Conservation (phyloP, 257 asterid genomes). For the Voacanga thouarsii region DNA sequence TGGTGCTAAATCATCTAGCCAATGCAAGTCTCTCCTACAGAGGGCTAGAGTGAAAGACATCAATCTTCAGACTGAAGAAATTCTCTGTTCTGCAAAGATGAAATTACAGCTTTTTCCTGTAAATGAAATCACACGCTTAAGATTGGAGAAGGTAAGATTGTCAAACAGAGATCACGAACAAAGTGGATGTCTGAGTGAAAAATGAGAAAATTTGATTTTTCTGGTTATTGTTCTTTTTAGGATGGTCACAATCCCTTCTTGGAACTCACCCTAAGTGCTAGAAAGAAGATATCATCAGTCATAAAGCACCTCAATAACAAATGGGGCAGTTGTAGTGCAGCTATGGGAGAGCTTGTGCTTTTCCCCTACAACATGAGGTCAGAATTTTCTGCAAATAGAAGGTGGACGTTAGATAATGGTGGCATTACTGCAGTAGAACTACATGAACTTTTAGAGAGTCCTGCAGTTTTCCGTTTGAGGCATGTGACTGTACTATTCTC, state of each 20-base stretch:
- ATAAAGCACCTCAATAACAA: conserved; percentile 71
- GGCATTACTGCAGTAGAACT: conserved; percentile 68
- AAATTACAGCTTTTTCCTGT: conserved; percentile 87
- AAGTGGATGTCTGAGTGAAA: neutral
- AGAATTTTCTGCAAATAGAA: conserved; percentile 49
- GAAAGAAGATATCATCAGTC: conserved; percentile 80
- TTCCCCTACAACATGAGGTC: conserved; percentile 53
- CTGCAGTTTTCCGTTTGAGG: conserved; percentile 81
- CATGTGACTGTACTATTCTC: conserved; percentile 28
- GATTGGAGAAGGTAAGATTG: conserved; percentile 62
- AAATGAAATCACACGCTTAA: conserved; percentile 45
- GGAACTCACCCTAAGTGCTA: conserved; percentile 71
- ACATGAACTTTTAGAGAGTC: conserved; percentile 50
- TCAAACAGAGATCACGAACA: neutral
- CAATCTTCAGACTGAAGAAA: conserved; percentile 32
- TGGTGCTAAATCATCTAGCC: conserved; percentile 13
- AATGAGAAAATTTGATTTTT: neutral
- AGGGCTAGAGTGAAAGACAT: conserved; percentile 18
- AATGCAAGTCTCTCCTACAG: conserved; percentile 26
- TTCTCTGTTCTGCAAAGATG: conserved; percentile 52
- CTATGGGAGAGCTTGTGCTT: conserved; percentile 57
- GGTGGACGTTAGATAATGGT: conserved; percentile 64
- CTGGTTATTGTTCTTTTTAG: conserved; percentile 37
- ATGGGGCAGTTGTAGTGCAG: conserved; percentile 58
- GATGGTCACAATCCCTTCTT: conserved; percentile 82